Percentiles rank a stretch among this genome's conserved stretches.
These are phyloP conservation scores for Senecio squalidus DNA, from an alignment of 140 eudicot genomes.

Conservation along the genomic window DNA sequence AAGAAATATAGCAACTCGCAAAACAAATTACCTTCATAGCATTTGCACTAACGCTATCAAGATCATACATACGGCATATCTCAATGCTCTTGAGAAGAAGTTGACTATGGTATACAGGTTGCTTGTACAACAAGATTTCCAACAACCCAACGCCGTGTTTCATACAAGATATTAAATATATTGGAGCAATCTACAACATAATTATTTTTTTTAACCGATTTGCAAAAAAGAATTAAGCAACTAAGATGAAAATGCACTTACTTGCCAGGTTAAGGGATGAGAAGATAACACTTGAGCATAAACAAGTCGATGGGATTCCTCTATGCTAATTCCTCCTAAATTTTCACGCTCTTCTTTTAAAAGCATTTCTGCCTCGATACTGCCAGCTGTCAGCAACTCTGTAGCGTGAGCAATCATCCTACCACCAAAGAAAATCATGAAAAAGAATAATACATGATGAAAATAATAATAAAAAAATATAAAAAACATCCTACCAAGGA, in stretches of 20 bases:
- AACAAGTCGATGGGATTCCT: slow-evolving; percentile 91
- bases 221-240: no score
- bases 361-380: slow-evolving; percentile 71
- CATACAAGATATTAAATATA: slow-evolving; percentile 77
- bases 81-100: slow-evolving; percentile 79
- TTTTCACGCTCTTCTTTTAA: slow-evolving; percentile 58
- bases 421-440: slow-evolving; percentile 7
- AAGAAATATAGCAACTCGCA: neutral
- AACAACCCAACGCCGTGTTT: slow-evolving; percentile 86
- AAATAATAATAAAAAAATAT: no score
- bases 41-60: slow-evolving; percentile 57
- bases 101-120: slow-evolving; percentile 77
- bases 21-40: slow-evolving; percentile 77
- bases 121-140: slow-evolving; percentile 84
- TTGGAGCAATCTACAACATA: slow-evolving; percentile 90
- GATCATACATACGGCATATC: slow-evolving; percentile 91
- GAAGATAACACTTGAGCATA: slow-evolving; percentile 95
- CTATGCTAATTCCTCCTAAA: slow-evolving; percentile 85
- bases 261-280: slow-evolving; percentile 96
- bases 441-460: neutral
- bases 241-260: slow-evolving; percentile 30
- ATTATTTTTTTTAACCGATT: no score
- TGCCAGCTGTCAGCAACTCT: slow-evolving; percentile 89
- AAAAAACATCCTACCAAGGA: slow-evolving; percentile 69
- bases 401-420: slow-evolving; percentile 97